phyloP scores from a whole-genome alignment of 495 filamentous ascomycete species.

The Talaromyces trachyspermus region DNA sequence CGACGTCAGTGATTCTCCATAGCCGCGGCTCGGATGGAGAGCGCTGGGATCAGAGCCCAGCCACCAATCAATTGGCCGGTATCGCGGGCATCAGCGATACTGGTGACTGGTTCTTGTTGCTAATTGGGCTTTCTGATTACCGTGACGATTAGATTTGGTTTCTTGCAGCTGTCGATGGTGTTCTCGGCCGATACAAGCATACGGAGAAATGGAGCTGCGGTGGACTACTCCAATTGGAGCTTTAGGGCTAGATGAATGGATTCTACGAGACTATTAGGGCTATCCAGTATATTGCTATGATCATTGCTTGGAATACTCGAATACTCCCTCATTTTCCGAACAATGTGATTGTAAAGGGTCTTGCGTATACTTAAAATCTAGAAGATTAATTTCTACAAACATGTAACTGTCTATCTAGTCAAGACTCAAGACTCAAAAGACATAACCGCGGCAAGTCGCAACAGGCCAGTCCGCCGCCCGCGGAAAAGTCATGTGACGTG shows the following conservation, averaged over 20 bases:
- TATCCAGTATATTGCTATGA: too few relatives aligned
- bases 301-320: too few relatives aligned
- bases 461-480: neutral
- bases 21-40: slow-evolving; percentile 24
- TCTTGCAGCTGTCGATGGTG: too few relatives aligned
- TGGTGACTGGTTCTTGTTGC: neutral
- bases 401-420: too few relatives aligned
- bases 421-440: neutral
- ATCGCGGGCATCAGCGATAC: neutral
- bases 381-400: too few relatives aligned
- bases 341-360: too few relatives aligned
- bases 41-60: neutral
- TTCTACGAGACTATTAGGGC: neutral
- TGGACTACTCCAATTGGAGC: too few relatives aligned
- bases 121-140: neutral
- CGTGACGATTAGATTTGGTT: too few relatives aligned
- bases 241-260: too few relatives aligned
- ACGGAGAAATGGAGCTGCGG: too few relatives aligned
- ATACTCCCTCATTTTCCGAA: too few relatives aligned
- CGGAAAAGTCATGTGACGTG: slow-evolving; percentile 9
- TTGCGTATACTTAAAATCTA: too few relatives aligned
- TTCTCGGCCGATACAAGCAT: slow-evolving; percentile 1
- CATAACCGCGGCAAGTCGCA: neutral
- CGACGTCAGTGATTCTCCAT: slow-evolving; percentile 9
- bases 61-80: slow-evolving; percentile 5